Conservation (phyloP, 345 rosid genomes). For the Ailanthus altissimus region DNA sequence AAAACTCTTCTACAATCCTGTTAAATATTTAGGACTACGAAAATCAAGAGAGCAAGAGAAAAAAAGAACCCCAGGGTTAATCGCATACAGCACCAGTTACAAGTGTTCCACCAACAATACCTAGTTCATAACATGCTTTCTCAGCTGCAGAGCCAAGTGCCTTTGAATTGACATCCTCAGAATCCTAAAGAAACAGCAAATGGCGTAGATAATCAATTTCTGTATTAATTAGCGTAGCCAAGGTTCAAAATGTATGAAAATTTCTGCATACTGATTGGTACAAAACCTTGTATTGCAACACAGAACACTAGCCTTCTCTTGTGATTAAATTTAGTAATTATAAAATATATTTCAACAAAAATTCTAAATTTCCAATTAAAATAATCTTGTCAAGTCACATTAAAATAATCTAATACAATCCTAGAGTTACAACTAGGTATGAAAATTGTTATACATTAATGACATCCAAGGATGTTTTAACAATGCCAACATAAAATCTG, state of each 20-base stretch:
- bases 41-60: constrained; percentile 35
- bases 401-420: neutral
- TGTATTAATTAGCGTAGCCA: neutral
- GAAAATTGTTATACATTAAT: constrained; percentile 3
- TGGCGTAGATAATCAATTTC: neutral
- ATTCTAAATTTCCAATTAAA: neutral
- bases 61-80: constrained; percentile 38
- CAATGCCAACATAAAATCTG: neutral
- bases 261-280: neutral
- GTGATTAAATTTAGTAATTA: neutral
- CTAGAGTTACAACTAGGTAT: neutral
- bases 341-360: neutral
- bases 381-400: neutral
- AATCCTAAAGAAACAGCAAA: constrained; percentile 28
- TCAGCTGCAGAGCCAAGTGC: constrained; percentile 14
- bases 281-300: neutral
- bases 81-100: constrained; percentile 33
- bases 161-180: constrained; percentile 20
- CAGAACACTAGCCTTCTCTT: neutral
- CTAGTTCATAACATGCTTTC: constrained; percentile 23
- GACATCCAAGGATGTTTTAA: neutral
- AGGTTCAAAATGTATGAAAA: neutral
- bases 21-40: constrained; percentile 35
- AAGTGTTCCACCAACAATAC: constrained; percentile 34
- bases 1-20: constrained; percentile 36